Base-by-base conservation (phyloP, 345 rosid species). In the Melastoma malabathricum region DNA sequence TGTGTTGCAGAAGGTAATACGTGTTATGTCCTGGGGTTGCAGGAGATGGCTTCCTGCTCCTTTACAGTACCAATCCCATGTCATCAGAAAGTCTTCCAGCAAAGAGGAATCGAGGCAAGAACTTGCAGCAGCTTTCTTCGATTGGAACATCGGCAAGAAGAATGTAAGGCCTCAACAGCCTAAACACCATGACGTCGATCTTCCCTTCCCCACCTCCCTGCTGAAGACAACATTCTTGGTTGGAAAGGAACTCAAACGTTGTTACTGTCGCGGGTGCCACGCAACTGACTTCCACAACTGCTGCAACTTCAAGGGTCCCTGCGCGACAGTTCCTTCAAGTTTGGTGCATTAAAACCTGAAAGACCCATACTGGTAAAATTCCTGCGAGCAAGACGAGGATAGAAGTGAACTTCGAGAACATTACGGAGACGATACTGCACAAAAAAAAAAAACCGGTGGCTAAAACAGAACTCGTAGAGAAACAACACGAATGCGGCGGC, bases 271-370 rank as follows among this genome's bases (percentile, higher is more conserved):
- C 58, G 95, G 97, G 55, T 83, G 81, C 58, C 68, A 94, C 51
- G 97, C 95, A n/a, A 62, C 77, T 2, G 75, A 72, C 18, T 89
- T 89, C 63, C 97, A 89, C 17, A 68, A 68, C 22, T 78, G 78
- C 56, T 64, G 86, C 57, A 90, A 86, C 67, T 86, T 86, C 83
- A 81, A 83, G 74, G 94, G 97, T 34, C 95, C 95, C 9, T 89
- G 94, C 60, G 95, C 44, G 59, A 74, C 59, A 71, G 65, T 59
- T 60, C 75, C 58, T 79, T 80, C 78, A 82, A 84, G 71, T 84
- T 82, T 56, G 97, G 94, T 19, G 92, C 80, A 18, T 88, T 82
- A 61, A 88, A 60, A 22, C 83, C 95, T 0, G 95, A 84, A 59
- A 95, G 97, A 44, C 73, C 74, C 88, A 81, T 73, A 61, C 59